Evolutionary conservation across 306 rosid species (phyloP).

Genomic region (Geum urbanum): DNA sequence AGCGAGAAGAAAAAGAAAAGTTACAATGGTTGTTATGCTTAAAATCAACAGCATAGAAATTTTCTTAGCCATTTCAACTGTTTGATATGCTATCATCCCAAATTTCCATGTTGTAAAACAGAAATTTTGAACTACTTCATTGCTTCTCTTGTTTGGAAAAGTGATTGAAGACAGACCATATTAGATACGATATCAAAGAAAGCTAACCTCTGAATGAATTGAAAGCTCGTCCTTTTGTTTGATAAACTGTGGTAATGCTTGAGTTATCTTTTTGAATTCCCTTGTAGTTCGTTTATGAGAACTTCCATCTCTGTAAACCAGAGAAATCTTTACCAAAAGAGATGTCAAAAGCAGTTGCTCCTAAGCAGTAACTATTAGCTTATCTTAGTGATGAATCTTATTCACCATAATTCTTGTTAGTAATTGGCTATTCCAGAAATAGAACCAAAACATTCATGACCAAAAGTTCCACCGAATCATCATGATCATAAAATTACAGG

Average conservation of each 20-base stretch:
- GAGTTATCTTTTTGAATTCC: conserved; percentile 88
- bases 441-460: background rate
- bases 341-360: background rate
- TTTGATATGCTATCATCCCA: background rate
- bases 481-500: background rate
- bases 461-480: background rate
- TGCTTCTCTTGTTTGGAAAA: background rate
- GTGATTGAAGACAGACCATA: background rate
- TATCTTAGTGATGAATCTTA: too few relatives aligned
- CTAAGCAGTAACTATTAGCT: background rate
- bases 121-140: background rate
- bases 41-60: conserved; percentile 9
- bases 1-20: conserved; percentile 18
- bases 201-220: conserved; percentile 85
- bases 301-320: conserved; percentile 46
- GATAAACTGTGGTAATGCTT: conserved; percentile 92
- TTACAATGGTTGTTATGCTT: conserved; percentile 2
- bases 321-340: too few relatives aligned
- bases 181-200: background rate
- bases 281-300: conserved; percentile 61
- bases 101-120: background rate
- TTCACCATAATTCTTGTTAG: background rate
- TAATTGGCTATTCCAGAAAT: background rate
- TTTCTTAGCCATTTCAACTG: background rate
- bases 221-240: conserved; percentile 89